phyloP scores from a whole-genome alignment of 2,329 filamentous ascomycete genomes.

The Colletotrichum sp. region DNA sequence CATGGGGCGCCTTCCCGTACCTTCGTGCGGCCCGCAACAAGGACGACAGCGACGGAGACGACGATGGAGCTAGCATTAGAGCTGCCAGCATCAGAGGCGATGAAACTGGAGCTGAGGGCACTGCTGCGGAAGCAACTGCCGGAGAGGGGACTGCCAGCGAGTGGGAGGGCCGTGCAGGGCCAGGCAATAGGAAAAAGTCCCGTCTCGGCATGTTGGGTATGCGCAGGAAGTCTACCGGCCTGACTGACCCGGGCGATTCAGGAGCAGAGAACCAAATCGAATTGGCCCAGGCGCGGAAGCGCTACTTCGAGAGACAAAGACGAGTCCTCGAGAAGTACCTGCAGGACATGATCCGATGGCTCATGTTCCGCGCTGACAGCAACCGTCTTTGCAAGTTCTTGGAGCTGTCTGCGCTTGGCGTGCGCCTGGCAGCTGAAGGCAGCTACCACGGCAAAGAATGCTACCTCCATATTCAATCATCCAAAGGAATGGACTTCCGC shows the following conservation, averaged over 20 bases:
- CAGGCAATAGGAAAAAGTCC: conserved; percentile 47
- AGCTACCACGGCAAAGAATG: conserved; percentile 99
- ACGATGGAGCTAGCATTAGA: conserved; percentile 23
- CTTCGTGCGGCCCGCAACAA: conserved; percentile 80
- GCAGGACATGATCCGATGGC: conserved; percentile 91
- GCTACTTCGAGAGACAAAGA: conserved; percentile 82
- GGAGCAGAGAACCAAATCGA: conserved; percentile 38
- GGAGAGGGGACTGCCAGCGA: conserved; percentile 51
- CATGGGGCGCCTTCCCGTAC: conserved; percentile 87
- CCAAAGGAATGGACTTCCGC: conserved; percentile 86
- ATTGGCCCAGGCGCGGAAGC: conserved; percentile 47
- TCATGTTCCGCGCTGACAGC: conserved; percentile 96
- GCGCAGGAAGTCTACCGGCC: conserved; percentile 56
- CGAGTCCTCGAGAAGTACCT: conserved; percentile 88
- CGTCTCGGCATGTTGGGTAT: conserved; percentile 58
- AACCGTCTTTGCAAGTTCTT: conserved; percentile 96
- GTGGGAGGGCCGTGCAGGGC: conserved; percentile 23
- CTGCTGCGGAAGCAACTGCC: conserved; percentile 52
- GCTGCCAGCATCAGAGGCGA: conserved; percentile 40
- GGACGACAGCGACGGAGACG: conserved; percentile 82
- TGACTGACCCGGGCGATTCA: conserved; percentile 52
- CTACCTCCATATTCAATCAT: conserved; percentile 87
- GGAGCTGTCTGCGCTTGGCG: conserved; percentile 90
- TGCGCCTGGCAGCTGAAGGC: conserved; percentile 90
- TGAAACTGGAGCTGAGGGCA: conserved; percentile 49